Percentiles rank a stretch among this genome's conserved stretches.
phyloP scores from a whole-genome alignment of 805 yeast species.

The Hanseniaspora guilliermondii region DNA sequence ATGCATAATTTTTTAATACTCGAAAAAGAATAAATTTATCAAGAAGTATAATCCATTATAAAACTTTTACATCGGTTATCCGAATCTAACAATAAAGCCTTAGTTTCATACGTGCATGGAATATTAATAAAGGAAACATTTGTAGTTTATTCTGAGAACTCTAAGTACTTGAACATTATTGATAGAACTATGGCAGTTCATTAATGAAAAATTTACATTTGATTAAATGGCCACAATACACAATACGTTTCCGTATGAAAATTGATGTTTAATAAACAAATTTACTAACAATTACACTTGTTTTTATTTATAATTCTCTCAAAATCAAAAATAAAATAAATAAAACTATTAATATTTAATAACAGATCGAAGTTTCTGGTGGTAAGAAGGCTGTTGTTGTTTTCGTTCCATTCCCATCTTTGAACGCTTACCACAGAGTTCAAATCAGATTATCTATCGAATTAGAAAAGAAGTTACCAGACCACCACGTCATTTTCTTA shows the following conservation, averaged over 20 bases:
- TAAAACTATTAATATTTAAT: constrained; percentile 8
- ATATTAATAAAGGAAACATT: no score
- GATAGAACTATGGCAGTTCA: no score
- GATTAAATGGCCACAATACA: no score
- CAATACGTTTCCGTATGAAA: neutral
- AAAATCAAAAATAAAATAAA: neutral
- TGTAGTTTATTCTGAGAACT: no score
- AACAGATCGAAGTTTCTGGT: constrained; percentile 79
- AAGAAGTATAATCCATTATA: no score
- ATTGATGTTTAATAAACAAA: neutral
- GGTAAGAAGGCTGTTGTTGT: constrained; percentile 97
- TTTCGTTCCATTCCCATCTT: constrained; percentile 95
- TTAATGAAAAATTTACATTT: no score
- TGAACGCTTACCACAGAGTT: constrained; percentile 88
- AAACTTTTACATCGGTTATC: no score
- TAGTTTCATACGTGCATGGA: no score
- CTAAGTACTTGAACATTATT: no score
- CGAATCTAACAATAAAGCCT: no score
- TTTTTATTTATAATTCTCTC: neutral
- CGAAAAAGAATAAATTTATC: no score
- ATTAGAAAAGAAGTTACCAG: constrained; percentile 99
- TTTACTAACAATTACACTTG: constrained; percentile 6
- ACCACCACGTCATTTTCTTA: constrained; percentile 96
- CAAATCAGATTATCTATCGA: constrained; percentile 97
- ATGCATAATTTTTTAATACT: no score